phyloP scores from a whole-genome alignment of 2,329 filamentous ascomycete species.

The Microdochium trichocladiopsis region DNA sequence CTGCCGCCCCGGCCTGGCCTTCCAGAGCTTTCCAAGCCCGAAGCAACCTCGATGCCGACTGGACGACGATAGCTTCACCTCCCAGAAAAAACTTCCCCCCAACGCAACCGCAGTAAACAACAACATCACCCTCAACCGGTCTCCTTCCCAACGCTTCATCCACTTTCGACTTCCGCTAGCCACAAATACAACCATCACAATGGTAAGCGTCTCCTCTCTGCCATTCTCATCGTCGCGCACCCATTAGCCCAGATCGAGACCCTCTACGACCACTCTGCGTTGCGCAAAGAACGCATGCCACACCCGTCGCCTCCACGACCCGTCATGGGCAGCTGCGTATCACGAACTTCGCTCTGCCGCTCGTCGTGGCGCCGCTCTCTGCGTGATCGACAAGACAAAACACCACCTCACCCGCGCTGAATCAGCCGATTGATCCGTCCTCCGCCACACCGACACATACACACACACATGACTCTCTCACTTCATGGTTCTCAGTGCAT shows the following conservation, averaged over 20 bases:
- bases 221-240: neutral
- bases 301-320: too few relatives aligned
- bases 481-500: too few relatives aligned
- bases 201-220: conserved; percentile 12
- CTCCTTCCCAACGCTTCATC: neutral
- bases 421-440: too few relatives aligned
- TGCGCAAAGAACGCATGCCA: neutral
- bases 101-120: neutral
- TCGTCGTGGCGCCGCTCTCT: too few relatives aligned
- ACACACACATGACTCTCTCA: neutral
- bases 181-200: conserved; percentile 8
- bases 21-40: conserved; percentile 3
- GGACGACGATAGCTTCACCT: conserved; percentile 2
- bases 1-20: neutral
- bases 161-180: neutral
- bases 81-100: neutral
- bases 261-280: neutral
- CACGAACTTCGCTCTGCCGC: neutral
- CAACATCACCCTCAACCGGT: neutral
- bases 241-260: neutral
- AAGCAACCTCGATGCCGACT: neutral
- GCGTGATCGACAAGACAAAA: too few relatives aligned
- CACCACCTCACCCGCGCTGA: neutral
- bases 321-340: too few relatives aligned
- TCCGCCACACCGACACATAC: neutral